phyloP scores from a whole-genome alignment of 2,329 filamentous ascomycete genomes.

The Hypoxylon sp. region DNA sequence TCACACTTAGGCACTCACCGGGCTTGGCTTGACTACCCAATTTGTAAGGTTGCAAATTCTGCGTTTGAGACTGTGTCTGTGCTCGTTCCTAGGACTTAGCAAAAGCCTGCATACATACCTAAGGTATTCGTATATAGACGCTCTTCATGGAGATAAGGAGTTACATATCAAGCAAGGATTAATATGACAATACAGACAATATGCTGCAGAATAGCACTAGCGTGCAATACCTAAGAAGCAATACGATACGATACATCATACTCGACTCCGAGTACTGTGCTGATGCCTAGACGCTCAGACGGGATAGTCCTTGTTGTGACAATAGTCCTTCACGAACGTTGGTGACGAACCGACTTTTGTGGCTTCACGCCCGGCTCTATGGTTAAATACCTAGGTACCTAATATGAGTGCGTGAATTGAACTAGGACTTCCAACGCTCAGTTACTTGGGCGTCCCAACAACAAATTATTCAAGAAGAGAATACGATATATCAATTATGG shows the following conservation, averaged over 20 bases:
- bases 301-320: slow-evolving; percentile 5
- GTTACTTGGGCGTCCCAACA: slow-evolving; percentile 1
- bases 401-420: slow-evolving; percentile 10
- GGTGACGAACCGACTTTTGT: background rate
- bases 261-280: background rate
- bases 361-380: slow-evolving; percentile 12
- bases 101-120: background rate
- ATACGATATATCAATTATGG: slow-evolving; percentile 15
- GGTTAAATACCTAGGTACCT: too few relatives aligned
- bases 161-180: background rate
- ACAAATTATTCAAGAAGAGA: background rate
- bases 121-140: background rate
- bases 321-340: background rate
- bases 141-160: slow-evolving; percentile 4
- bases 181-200: slow-evolving; percentile 13
- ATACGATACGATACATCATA: slow-evolving; percentile 16
- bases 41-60: background rate
- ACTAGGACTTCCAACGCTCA: slow-evolving; percentile 19
- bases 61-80: background rate
- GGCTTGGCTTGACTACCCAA: background rate
- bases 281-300: background rate
- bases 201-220: slow-evolving; percentile 8
- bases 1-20: background rate
- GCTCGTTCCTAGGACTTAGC: slow-evolving; percentile 16
- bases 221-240: slow-evolving; percentile 5